Percentiles rank a stretch among this genome's conserved stretches.
Evolutionary conservation across 805 yeast genomes (phyloP).

Genomic region (Isabelozyma rhagii): DNA sequence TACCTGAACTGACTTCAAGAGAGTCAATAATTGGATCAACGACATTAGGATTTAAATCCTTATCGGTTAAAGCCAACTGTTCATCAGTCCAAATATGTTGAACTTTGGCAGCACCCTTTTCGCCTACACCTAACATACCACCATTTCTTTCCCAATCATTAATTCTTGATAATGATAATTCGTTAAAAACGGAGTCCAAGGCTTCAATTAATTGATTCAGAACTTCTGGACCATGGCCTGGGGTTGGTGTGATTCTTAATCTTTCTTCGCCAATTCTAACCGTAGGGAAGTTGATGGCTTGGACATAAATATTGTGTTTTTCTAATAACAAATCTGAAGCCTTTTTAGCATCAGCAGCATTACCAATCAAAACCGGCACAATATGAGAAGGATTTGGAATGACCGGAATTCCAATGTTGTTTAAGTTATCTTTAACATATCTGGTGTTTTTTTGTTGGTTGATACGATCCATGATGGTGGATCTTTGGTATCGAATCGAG

Average conservation of each 20-base stretch:
- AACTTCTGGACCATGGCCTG: conserved; percentile 82
- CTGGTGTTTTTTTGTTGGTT: conserved; percentile 82
- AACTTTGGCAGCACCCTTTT: conserved; percentile 39
- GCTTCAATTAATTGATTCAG: conserved; percentile 76
- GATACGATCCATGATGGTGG: conserved; percentile 72
- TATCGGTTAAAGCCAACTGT: conserved; percentile 62
- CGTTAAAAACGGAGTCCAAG: conserved; percentile 74
- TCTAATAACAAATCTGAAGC: conserved; percentile 89
- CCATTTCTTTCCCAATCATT: conserved; percentile 76
- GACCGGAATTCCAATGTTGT: conserved; percentile 80
- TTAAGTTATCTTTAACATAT: conserved; percentile 74
- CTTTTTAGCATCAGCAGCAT: conserved; percentile 84
- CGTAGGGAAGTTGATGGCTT: conserved; percentile 97
- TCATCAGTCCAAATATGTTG: conserved; percentile 85
- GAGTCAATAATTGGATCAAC: conserved; percentile 59
- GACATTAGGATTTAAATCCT: conserved; percentile 66
- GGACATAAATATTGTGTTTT: conserved; percentile 87
- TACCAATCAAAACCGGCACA: conserved; percentile 92
- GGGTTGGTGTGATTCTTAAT: conserved; percentile 97
- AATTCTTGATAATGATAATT: conserved; percentile 70
- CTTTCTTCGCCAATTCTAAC: conserved; percentile 95
- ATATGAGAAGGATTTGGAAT: conserved; percentile 97
- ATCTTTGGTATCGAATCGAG: conserved; percentile 81
- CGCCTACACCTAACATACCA: conserved; percentile 92
- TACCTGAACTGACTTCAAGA: conserved; percentile 72